A percentile compares a stretch with the other conserved stretches of the same genome.
Conservation (phyloP, 805 yeast genomes). For the Candida patagonica region DNA sequence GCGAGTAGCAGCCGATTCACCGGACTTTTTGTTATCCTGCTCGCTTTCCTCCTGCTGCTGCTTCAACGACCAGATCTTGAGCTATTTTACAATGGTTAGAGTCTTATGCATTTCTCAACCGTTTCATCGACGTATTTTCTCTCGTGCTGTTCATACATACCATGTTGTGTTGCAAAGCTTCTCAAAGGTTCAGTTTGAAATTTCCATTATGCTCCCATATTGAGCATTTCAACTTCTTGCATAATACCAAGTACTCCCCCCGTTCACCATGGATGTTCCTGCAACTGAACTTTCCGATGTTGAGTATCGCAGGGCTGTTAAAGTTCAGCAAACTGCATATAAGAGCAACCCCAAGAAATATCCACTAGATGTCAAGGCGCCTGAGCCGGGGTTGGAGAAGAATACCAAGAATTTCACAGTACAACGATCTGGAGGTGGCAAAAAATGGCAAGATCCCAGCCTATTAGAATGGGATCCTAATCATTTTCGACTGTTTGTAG, state of each 20-base stretch:
- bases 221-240: too few species aligned
- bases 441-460: constrained; percentile 39
- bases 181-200: too few species aligned
- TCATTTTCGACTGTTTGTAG: constrained; percentile 66
- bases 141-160: too few species aligned
- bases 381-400: constrained; percentile 1
- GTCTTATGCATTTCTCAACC: neutral
- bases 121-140: too few species aligned
- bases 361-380: neutral
- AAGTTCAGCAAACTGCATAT: constrained; percentile 17
- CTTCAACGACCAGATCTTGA: constrained; percentile 52
- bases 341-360: neutral
- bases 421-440: constrained; percentile 38
- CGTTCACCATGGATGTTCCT: neutral
- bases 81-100: constrained; percentile 25
- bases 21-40: constrained; percentile 26
- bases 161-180: too few species aligned
- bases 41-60: constrained; percentile 43
- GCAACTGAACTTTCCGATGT: constrained; percentile 7
- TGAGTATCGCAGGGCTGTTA: constrained; percentile 12
- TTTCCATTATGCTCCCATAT: too few species aligned
- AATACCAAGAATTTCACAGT: constrained; percentile 27
- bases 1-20: constrained; percentile 19
- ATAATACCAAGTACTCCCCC: too few species aligned
- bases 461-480: constrained; percentile 58